phyloP scores from a whole-genome alignment of 306 rosid species.

The cucumber (Cucumis sativus) region DNA sequence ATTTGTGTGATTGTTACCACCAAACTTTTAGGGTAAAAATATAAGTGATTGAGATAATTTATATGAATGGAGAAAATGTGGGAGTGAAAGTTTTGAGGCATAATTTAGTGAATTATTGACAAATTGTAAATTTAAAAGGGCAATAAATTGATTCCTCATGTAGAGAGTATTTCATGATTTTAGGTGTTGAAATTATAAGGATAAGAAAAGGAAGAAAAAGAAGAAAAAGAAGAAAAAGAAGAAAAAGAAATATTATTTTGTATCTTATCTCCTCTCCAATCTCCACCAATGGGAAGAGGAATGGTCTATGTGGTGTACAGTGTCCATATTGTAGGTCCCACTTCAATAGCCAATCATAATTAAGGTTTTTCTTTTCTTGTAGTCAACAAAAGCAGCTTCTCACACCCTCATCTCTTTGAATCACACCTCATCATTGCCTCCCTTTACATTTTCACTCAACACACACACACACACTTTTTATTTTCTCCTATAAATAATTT shows the following conservation, averaged over 20 bases:
- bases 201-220: not conserved
- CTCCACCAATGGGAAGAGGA: not conserved
- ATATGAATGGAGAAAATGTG: too few species aligned
- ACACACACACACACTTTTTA: too few species aligned
- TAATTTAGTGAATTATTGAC: too few species aligned
- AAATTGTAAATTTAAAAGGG: too few species aligned
- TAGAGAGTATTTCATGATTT: not conserved
- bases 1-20: too few species aligned
- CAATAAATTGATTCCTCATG: too few species aligned
- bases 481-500: not conserved
- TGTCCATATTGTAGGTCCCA: not conserved
- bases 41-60: too few species aligned
- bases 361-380: not conserved
- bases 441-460: not conserved
- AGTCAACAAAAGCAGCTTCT: constrained; percentile 5
- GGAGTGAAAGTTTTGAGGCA: too few species aligned
- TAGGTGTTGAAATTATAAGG: not conserved
- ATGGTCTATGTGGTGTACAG: not conserved
- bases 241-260: not conserved
- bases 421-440: not conserved
- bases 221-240: too few species aligned
- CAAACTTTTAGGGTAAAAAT: too few species aligned
- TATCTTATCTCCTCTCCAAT: not conserved
- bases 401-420: constrained; percentile 5
- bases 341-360: not conserved